Evolutionary conservation across 106 monocot genomes (phyloP).

Genomic region (Amphibolis antarctica): DNA sequence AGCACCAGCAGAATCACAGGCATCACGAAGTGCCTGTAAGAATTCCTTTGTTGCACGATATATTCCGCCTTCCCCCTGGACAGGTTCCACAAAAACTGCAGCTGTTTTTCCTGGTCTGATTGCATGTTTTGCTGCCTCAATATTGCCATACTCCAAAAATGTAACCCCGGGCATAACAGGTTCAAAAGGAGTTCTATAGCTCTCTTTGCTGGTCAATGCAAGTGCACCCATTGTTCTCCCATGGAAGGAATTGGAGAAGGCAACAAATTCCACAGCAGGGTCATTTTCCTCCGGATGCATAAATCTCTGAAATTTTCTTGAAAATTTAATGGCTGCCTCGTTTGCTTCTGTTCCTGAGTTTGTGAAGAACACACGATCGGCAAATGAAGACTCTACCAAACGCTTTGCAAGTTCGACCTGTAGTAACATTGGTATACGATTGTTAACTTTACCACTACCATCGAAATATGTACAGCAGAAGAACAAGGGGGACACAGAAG

Average conservation of each 20-base stretch:
- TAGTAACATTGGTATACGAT: neutral
- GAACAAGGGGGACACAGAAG: neutral
- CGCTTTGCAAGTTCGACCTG: conserved; percentile 71
- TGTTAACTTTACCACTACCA: neutral
- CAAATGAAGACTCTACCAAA: conserved; percentile 77
- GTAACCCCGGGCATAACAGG: conserved; percentile 88
- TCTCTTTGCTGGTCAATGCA: conserved; percentile 81
- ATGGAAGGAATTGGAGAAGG: conserved; percentile 83
- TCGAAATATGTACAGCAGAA: neutral
- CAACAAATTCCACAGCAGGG: conserved; percentile 57
- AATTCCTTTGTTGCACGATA: conserved; percentile 76
- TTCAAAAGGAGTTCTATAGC: conserved; percentile 74
- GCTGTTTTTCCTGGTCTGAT: conserved; percentile 59
- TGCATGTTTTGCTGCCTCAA: conserved; percentile 33
- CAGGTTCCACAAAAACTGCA: conserved; percentile 96
- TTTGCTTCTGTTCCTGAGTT: conserved; percentile 99
- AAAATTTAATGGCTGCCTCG: conserved; percentile 94
- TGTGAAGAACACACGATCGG: conserved; percentile 80
- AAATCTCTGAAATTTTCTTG: conserved; percentile 68
- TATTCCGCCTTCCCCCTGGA: conserved; percentile 96
- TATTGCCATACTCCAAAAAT: conserved; percentile 78
- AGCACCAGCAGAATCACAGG: conserved; percentile 67
- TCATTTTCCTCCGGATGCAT: conserved; percentile 14
- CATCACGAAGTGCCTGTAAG: conserved; percentile 34
- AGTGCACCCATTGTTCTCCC: conserved; percentile 90